A percentile compares a stretch with the other conserved stretches of the same genome.
Evolutionary conservation across 1,284 basidiomycete genomes (phyloP).

Genomic region (Austroboletus sp.): DNA sequence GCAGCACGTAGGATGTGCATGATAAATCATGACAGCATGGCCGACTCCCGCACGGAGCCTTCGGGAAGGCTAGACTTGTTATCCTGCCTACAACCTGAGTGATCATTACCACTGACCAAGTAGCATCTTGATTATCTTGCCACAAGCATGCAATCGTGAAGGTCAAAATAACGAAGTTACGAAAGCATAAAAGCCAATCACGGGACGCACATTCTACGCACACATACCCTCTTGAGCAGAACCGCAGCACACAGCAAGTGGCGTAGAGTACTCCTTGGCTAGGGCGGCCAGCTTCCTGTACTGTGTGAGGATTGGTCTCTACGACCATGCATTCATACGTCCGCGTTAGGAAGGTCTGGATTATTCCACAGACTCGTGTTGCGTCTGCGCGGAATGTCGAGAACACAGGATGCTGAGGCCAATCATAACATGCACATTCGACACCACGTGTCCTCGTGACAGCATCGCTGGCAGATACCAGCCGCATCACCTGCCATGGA

Average conservation of each 20-base stretch:
- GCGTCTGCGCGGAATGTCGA: background rate
- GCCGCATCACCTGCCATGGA: background rate
- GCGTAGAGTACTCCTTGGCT: background rate
- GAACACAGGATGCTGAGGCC: constrained; percentile 5
- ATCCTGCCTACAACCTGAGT: too few species aligned
- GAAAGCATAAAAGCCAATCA: background rate
- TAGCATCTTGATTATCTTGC: too few species aligned
- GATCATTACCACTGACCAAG: too few species aligned
- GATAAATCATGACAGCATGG: too few species aligned
- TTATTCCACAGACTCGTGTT: background rate
- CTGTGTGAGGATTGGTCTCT: too few species aligned
- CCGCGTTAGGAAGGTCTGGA: too few species aligned
- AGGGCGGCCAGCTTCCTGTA: background rate
- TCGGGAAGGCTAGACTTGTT: too few species aligned
- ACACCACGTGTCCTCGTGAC: background rate
- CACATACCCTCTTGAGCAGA: background rate
- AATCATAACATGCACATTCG: constrained; percentile 4
- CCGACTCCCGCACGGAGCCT: too few species aligned
- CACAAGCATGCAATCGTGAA: too few species aligned
- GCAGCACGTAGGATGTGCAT: too few species aligned
- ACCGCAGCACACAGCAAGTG: constrained; percentile 2
- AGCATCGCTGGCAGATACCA: background rate
- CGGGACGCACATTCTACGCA: background rate
- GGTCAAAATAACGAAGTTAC: background rate
- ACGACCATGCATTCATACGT: too few species aligned